phyloP scores from a whole-genome alignment of 306 rosid species.

The Cucurbita moschata region DNA sequence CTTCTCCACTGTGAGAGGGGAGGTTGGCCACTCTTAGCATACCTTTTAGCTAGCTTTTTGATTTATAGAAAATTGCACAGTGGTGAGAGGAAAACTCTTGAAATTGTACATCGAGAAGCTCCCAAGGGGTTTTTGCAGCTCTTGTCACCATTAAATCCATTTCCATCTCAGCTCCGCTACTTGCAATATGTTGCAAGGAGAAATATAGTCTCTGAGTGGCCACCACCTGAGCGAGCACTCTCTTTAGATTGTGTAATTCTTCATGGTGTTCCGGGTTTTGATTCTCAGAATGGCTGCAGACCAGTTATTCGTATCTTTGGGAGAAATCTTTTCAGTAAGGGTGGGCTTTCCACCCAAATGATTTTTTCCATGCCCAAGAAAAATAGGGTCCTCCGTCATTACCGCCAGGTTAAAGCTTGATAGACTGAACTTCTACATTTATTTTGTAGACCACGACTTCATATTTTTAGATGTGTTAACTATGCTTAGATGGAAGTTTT shows the following conservation, averaged over 20 bases:
- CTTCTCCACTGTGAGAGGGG: conserved; percentile 93
- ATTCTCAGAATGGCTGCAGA: conserved; percentile 72
- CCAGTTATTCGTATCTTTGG: conserved; percentile 84
- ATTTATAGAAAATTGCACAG: conserved; percentile 56
- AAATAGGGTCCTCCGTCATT: conserved; percentile 54
- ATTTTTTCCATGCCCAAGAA: conserved; percentile 77
- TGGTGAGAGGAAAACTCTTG: conserved; percentile 71
- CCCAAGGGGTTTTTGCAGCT: conserved; percentile 84
- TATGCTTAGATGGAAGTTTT: conserved; percentile 9
- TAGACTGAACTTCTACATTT: not conserved
- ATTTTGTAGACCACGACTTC: not conserved
- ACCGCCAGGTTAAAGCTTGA: conserved; percentile 42
- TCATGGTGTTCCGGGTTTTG: conserved; percentile 75
- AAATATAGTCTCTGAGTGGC: conserved; percentile 80
- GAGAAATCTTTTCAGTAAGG: conserved; percentile 62
- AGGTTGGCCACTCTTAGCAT: conserved; percentile 92
- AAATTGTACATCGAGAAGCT: conserved; percentile 85
- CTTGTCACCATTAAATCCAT: conserved; percentile 73
- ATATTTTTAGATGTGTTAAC: not conserved
- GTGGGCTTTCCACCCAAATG: conserved; percentile 84
- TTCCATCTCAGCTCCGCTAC: conserved; percentile 93
- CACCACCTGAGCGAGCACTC: conserved; percentile 82
- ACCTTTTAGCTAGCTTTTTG: conserved; percentile 57
- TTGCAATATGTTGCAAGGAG: conserved; percentile 85
- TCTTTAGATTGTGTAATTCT: conserved; percentile 83